These are phyloP conservation scores for Papiliotrema fonsecae DNA, from an alignment of 1,284 basidiomycete species.

Conservation along the genomic window DNA sequence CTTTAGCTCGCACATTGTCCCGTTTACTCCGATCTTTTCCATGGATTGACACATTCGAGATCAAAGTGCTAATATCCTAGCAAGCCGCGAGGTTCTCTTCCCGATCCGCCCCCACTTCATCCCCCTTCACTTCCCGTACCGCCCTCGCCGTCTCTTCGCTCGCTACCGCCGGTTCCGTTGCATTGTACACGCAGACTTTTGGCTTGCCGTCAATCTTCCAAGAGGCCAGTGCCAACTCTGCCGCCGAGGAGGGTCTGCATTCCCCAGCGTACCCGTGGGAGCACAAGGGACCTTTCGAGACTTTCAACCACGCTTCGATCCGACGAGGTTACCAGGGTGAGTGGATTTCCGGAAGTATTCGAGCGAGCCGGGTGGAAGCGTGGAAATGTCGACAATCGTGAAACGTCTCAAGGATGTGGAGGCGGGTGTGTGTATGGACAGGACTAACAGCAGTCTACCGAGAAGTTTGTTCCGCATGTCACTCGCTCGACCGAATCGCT, in stretches of 20 bases:
- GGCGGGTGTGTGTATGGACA: not conserved
- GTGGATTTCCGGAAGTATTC: slow-evolving; percentile 7
- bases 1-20: not conserved
- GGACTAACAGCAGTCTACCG: slow-evolving; percentile 67
- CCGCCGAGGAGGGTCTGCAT: slow-evolving; percentile 92
- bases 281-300: slow-evolving; percentile 79
- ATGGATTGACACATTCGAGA: not conserved
- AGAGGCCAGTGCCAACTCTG: slow-evolving; percentile 82
- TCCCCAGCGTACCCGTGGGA: slow-evolving; percentile 84
- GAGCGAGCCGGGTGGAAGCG: not conserved
- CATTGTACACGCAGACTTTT: slow-evolving; percentile 94
- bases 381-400: not conserved
- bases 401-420: too few species aligned
- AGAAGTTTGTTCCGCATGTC: slow-evolving; percentile 97
- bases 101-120: slow-evolving; percentile 20
- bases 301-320: slow-evolving; percentile 91
- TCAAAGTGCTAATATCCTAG: too few species aligned
- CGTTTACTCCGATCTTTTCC: slow-evolving; percentile 1
- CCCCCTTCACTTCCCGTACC: slow-evolving; percentile 59
- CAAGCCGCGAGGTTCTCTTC: slow-evolving; percentile 42
- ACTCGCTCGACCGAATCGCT: slow-evolving; percentile 97
- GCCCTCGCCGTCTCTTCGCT: slow-evolving; percentile 73
- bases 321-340: slow-evolving; percentile 83
- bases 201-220: slow-evolving; percentile 80
- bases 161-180: slow-evolving; percentile 78